Conservation (phyloP, 179 eudicot species). For the Corrigiola litoralis region DNA sequence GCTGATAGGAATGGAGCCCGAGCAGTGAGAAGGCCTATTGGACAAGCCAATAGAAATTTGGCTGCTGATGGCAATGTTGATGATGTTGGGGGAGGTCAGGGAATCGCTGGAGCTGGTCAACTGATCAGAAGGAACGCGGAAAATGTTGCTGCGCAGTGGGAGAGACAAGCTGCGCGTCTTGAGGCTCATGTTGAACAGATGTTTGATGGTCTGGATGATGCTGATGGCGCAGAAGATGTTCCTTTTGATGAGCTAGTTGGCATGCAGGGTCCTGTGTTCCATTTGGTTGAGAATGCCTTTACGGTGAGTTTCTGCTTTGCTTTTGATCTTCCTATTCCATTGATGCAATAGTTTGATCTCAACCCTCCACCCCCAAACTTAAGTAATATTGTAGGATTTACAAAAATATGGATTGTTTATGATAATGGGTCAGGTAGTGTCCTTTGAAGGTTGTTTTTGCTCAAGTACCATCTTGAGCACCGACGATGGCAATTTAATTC, state of each 20-base stretch:
- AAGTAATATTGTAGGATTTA: no score
- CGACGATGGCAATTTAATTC: no score
- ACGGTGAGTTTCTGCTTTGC: slow-evolving; percentile 53
- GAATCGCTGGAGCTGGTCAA: slow-evolving; percentile 90
- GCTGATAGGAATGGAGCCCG: slow-evolving; percentile 93
- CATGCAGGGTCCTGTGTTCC: slow-evolving; percentile 99
- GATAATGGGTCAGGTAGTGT: no score
- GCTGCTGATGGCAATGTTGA: slow-evolving; percentile 73
- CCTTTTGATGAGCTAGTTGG: slow-evolving; percentile 99
- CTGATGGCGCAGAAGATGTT: slow-evolving; percentile 98
- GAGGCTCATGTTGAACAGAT: slow-evolving; percentile 99
- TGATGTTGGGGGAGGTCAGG: slow-evolving; percentile 78
- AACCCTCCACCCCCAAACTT: no score
- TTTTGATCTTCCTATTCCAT: background rate
- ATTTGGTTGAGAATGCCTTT: slow-evolving; percentile 96
- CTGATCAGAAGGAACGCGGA: slow-evolving; percentile 88
- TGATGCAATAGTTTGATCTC: no score
- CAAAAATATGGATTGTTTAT: no score
- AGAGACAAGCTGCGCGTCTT: slow-evolving; percentile 98
- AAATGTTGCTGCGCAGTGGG: slow-evolving; percentile 95
- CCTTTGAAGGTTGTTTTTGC: no score
- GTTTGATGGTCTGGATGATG: slow-evolving; percentile 98
- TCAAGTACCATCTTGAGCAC: no score
- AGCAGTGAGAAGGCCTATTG: slow-evolving; percentile 78
- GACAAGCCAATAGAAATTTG: slow-evolving; percentile 63